Conservation (phyloP, 2,329 filamentous ascomycete genomes). For the Fusarium abutilonis region DNA sequence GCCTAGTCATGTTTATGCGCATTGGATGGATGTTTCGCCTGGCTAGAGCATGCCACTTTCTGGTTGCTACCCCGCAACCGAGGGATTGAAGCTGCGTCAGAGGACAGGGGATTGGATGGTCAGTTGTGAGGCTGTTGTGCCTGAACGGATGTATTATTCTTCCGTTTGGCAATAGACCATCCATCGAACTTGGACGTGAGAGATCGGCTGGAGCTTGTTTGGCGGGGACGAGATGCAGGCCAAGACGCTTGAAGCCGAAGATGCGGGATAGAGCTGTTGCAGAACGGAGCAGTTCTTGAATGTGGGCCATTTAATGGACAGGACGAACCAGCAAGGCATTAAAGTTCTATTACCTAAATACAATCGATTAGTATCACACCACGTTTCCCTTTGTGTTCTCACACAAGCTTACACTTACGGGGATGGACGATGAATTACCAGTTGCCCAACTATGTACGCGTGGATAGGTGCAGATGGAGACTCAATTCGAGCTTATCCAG, state of each 20-base stretch:
- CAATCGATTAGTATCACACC: no score
- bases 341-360: no score
- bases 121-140: conserved; percentile 25
- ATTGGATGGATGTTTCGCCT: conserved; percentile 29
- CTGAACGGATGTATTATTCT: conserved; percentile 16
- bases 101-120: conserved; percentile 40
- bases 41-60: conserved; percentile 27
- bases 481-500: not conserved
- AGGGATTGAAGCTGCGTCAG: conserved; percentile 36
- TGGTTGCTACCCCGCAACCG: conserved; percentile 45
- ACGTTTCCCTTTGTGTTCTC: no score
- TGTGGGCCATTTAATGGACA: conserved; percentile 15
- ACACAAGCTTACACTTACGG: no score
- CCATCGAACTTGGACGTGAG: conserved; percentile 1
- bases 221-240: conserved; percentile 42
- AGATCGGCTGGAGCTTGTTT: conserved; percentile 35
- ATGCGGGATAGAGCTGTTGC: conserved; percentile 3
- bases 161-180: conserved; percentile 8
- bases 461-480: not conserved
- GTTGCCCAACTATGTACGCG: not conserved
- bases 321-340: no score
- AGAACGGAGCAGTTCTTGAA: conserved; percentile 11
- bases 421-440: not conserved
- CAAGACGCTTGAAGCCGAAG: conserved; percentile 34
- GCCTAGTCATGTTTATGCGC: conserved; percentile 38